A percentile compares a stretch with the other conserved stretches of the same genome.
phyloP scores from a whole-genome alignment of 495 filamentous ascomycete genomes.

The Xylaria castorea region DNA sequence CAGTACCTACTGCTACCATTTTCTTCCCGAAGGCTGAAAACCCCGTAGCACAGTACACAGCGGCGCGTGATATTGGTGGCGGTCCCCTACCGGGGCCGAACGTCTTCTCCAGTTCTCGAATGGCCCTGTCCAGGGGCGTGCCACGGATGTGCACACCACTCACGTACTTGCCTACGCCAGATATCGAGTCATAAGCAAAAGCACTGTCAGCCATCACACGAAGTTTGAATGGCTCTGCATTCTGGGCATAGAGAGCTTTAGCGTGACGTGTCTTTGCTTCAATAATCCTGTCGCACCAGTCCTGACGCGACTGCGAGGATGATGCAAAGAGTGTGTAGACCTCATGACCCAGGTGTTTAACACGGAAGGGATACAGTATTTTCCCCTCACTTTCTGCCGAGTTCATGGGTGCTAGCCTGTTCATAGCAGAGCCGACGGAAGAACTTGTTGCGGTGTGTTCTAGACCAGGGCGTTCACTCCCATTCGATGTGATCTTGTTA shows the following conservation, averaged over 20 bases:
- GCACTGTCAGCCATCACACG: slow-evolving; percentile 91
- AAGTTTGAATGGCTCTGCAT: slow-evolving; percentile 94
- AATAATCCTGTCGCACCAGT: slow-evolving; percentile 93
- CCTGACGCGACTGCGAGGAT: slow-evolving; percentile 71
- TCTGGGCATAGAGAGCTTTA: slow-evolving; percentile 83
- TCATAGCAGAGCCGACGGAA: slow-evolving; percentile 54
- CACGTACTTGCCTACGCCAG: slow-evolving; percentile 50
- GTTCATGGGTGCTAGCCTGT: slow-evolving; percentile 52
- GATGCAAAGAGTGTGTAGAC: slow-evolving; percentile 87
- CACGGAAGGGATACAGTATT: slow-evolving; percentile 90
- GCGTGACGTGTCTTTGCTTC: slow-evolving; percentile 95
- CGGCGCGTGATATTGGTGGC: slow-evolving; percentile 76
- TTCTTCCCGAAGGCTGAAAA: slow-evolving; percentile 82
- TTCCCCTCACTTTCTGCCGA: slow-evolving; percentile 71
- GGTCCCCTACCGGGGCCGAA: slow-evolving; percentile 74
- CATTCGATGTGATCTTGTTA: slow-evolving; percentile 56
- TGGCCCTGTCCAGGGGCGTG: slow-evolving; percentile 90
- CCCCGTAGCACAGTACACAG: slow-evolving; percentile 90
- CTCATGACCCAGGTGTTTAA: slow-evolving; percentile 95
- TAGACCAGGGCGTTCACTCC: slow-evolving; percentile 62
- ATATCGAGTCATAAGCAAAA: slow-evolving; percentile 79
- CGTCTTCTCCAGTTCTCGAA: slow-evolving; percentile 80
- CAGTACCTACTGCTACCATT: slow-evolving; percentile 94
- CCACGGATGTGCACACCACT: slow-evolving; percentile 70
- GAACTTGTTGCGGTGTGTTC: slow-evolving; percentile 69